Conservation (phyloP, 192 early-diverging fungal species). For the Helicostylum pulchrum region DNA sequence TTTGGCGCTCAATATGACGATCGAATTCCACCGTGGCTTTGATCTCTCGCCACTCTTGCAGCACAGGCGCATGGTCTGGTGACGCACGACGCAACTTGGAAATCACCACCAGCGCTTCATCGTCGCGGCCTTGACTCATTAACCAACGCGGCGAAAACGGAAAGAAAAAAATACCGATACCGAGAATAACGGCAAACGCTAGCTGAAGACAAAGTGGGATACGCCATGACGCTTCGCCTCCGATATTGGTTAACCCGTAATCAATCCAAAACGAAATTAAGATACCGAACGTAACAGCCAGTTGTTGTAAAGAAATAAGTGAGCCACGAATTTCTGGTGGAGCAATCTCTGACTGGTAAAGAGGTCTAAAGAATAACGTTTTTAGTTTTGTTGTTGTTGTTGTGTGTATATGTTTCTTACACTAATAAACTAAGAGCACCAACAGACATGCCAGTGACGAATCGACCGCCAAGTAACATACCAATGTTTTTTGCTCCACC, state of each 20-base stretch:
- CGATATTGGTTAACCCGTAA: constrained; percentile 35
- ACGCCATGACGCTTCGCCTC: constrained; percentile 55
- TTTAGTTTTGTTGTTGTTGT: not conserved
- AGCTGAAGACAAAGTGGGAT: constrained; percentile 72
- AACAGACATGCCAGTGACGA: constrained; percentile 50
- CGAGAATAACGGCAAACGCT: constrained; percentile 59
- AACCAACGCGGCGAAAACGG: constrained; percentile 80
- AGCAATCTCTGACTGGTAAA: constrained; percentile 56
- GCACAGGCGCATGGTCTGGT: constrained; percentile 9
- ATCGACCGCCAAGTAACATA: constrained; percentile 51
- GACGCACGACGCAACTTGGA: constrained; percentile 42
- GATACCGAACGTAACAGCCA: constrained; percentile 58
- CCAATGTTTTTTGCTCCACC: constrained; percentile 29
- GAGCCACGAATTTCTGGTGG: constrained; percentile 58
- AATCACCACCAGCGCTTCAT: constrained; percentile 56
- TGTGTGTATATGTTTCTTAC: constrained; percentile 21
- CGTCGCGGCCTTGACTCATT: constrained; percentile 46
- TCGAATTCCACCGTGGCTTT: constrained; percentile 38
- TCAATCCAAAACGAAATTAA: constrained; percentile 56
- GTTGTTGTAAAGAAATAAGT: constrained; percentile 53
- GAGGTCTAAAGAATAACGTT: constrained; percentile 24
- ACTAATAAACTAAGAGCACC: constrained; percentile 49
- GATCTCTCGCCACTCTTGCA: constrained; percentile 36
- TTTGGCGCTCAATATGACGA: constrained; percentile 14
- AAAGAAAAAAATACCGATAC: constrained; percentile 66